A percentile compares a stretch with the other conserved stretches of the same genome.
Conservation (phyloP, 352 stramenopile genomes). For the Phytophthora sojae region DNA sequence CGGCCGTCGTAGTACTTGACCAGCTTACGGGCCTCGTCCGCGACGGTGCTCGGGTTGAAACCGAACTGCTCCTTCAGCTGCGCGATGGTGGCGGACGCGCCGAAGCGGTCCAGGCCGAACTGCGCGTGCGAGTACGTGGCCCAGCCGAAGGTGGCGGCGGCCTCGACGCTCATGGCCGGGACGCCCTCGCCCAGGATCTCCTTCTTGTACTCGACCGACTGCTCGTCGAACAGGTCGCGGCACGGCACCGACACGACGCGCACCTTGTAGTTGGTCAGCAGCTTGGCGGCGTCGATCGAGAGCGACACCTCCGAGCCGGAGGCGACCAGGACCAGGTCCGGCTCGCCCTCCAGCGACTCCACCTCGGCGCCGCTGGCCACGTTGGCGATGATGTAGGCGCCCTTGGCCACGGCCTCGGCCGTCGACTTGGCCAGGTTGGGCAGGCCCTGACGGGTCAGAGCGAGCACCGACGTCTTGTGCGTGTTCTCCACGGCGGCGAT, state of each 20-base stretch:
- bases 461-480: conserved; percentile 95
- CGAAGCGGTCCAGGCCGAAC: conserved; percentile 92
- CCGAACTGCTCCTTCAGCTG: conserved; percentile 95
- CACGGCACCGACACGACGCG: conserved; percentile 98
- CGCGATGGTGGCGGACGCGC: conserved; percentile 86
- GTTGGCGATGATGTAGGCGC: conserved; percentile 86
- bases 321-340: conserved; percentile 93
- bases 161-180: conserved; percentile 97
- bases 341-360: conserved; percentile 67
- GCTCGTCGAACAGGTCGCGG: conserved; percentile 97
- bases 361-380: conserved; percentile 84
- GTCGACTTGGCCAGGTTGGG: conserved; percentile 91
- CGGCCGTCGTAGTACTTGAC: conserved; percentile 92
- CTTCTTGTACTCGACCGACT: conserved; percentile 96
- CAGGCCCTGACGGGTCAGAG: conserved; percentile 92
- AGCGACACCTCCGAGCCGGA: conserved; percentile 97
- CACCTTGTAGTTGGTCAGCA: conserved; percentile 83
- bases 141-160: conserved; percentile 95
- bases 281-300: conserved; percentile 95
- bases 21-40: conserved; percentile 92
- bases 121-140: conserved; percentile 96
- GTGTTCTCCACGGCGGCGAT: conserved; percentile 84
- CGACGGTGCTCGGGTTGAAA: conserved; percentile 96
- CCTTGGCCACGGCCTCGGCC: conserved; percentile 92
- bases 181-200: conserved; percentile 95